Percentiles rank a stretch among this genome's conserved stretches.
Evolutionary conservation across 2,329 filamentous ascomycete species (phyloP).

Genomic region (Ascocoryne sarcoides): DNA sequence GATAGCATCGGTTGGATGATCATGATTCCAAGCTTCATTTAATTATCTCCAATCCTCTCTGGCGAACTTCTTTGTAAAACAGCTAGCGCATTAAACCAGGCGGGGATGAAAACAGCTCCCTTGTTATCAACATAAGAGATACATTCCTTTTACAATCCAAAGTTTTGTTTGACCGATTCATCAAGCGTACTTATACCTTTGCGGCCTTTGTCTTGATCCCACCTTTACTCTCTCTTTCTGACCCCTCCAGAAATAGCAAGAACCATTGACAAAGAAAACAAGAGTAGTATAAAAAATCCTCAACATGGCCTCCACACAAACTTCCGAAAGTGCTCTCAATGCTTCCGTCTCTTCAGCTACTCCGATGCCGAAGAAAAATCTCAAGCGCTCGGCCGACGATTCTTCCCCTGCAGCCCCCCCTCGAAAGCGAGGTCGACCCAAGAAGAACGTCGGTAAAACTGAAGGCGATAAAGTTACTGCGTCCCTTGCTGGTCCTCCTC

Average conservation of each 20-base stretch:
- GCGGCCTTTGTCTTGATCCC: too few relatives aligned
- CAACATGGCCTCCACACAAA: not conserved
- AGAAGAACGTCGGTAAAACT: slow-evolving; percentile 11
- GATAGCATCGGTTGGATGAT: not conserved
- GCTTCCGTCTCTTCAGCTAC: too few relatives aligned
- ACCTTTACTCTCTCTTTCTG: not conserved
- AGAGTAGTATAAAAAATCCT: not conserved
- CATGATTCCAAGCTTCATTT: not conserved
- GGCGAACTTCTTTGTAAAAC: not conserved
- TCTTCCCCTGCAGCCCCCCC: slow-evolving; percentile 4
- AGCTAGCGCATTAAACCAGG: not conserved
- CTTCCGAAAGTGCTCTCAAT: not conserved
- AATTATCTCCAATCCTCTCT: not conserved
- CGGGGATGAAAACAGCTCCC: not conserved
- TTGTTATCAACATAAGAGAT: too few relatives aligned
- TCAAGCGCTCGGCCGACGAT: not conserved
- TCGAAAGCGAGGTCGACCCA: slow-evolving; percentile 31
- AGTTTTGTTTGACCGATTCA: too few relatives aligned
- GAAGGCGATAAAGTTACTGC: not conserved
- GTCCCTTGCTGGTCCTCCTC: slow-evolving; percentile 6
- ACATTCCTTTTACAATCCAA: too few relatives aligned
- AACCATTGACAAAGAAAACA: not conserved
- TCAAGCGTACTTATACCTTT: too few relatives aligned
- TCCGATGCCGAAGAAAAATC: not conserved
- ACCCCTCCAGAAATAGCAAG: not conserved